Percentiles rank a stretch among this genome's conserved stretches.
phyloP scores from a whole-genome alignment of 805 yeast genomes.

The Cyberlindnera xishuangbannaensis region DNA sequence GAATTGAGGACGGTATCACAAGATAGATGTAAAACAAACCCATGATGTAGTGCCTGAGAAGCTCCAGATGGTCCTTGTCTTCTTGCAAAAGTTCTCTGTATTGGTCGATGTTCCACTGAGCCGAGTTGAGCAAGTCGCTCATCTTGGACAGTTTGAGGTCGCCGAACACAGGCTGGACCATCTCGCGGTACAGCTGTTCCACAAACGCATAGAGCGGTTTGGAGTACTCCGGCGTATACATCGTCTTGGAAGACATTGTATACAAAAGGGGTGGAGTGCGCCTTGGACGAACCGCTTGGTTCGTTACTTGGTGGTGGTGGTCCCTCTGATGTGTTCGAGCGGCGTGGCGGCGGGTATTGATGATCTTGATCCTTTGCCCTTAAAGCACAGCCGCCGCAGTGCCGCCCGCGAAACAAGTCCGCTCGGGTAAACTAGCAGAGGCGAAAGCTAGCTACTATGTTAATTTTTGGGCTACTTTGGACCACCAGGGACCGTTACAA shows the following conservation, averaged over 20 bases:
- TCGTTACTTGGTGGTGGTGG: no score
- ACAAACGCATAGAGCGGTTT: conserved; percentile 29
- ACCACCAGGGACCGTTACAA: no score
- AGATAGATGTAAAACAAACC: conserved; percentile 33
- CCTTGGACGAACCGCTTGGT: no score
- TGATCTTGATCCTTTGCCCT: no score
- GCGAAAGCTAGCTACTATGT: no score
- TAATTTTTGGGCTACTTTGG: no score
- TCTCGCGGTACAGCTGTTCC: conserved; percentile 28
- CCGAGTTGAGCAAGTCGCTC: conserved; percentile 32
- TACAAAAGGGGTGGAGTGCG: no score
- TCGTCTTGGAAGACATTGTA: neutral
- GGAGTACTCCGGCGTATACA: conserved; percentile 36
- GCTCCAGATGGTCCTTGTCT: conserved; percentile 21
- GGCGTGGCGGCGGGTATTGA: no score
- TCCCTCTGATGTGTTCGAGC: no score
- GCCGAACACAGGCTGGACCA: conserved; percentile 26
- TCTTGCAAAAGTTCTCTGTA: conserved; percentile 21
- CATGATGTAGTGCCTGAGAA: conserved; percentile 29
- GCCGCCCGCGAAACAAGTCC: no score
- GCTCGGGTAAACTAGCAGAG: no score
- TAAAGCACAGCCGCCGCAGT: no score
- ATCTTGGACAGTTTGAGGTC: conserved; percentile 31
- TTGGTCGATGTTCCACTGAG: conserved; percentile 30
- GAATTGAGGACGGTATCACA: conserved; percentile 34